These are phyloP conservation scores for Xeromyces bisporus DNA, from an alignment of 495 filamentous ascomycete species.

Conservation along the genomic window DNA sequence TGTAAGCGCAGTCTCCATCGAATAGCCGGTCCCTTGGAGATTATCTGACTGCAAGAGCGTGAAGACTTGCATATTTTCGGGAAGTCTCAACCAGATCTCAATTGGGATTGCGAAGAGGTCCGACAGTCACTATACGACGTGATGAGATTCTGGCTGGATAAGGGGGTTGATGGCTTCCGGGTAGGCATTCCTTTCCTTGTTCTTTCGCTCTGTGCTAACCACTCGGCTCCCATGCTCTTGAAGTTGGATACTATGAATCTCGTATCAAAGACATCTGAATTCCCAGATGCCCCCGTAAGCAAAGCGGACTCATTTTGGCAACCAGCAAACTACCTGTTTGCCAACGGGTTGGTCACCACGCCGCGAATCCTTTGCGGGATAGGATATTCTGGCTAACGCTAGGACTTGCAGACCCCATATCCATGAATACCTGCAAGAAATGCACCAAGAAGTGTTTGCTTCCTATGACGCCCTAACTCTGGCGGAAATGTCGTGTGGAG, in stretches of 20 bases:
- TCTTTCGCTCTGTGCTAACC: background rate
- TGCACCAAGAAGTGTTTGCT: constrained; percentile 33
- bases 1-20: constrained; percentile 5
- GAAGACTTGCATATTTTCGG: constrained; percentile 33
- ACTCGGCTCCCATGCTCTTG: constrained; percentile 12
- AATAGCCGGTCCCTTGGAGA: too few species aligned
- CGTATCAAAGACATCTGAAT: constrained; percentile 24
- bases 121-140: constrained; percentile 24
- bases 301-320: constrained; percentile 18
- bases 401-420: constrained; percentile 25
- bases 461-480: constrained; percentile 40
- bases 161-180: constrained; percentile 27
- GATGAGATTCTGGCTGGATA: constrained; percentile 30
- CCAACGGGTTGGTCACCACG: constrained; percentile 29
- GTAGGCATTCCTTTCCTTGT: constrained; percentile 9
- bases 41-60: constrained; percentile 20
- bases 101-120: constrained; percentile 28
- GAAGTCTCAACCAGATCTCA: constrained; percentile 30
- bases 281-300: constrained; percentile 21
- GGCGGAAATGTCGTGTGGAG: constrained; percentile 39
- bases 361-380: too few species aligned
- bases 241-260: constrained; percentile 42
- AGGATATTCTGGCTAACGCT: constrained; percentile 6
- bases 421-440: constrained; percentile 39
- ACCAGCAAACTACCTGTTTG: constrained; percentile 24